Conservation (phyloP, 805 yeast genomes). For the Nakazawaea wyomingensis region DNA sequence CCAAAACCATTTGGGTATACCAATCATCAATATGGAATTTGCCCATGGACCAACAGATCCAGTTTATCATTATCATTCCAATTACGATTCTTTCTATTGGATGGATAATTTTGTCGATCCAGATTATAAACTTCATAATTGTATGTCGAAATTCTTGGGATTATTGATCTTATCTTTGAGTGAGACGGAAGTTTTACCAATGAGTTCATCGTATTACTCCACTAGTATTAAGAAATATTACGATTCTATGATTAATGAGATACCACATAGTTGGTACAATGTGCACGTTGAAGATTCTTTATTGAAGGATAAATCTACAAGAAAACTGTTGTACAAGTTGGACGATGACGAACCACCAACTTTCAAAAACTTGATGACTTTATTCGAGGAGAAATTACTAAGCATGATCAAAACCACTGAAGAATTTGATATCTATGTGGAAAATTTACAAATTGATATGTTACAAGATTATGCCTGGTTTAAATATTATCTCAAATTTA, state of each 20-base stretch:
- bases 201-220: constrained; percentile 45
- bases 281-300: constrained; percentile 11
- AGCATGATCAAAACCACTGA: constrained; percentile 25
- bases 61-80: constrained; percentile 52
- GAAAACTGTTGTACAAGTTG: constrained; percentile 13
- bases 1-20: constrained; percentile 64
- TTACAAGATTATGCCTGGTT: constrained; percentile 78
- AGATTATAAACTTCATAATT: constrained; percentile 46
- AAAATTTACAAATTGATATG: constrained; percentile 43
- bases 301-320: constrained; percentile 4
- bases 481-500: constrained; percentile 51
- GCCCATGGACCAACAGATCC: constrained; percentile 36
- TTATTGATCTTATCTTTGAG: constrained; percentile 46
- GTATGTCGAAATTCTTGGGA: constrained; percentile 56
- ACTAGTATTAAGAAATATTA: constrained; percentile 33
- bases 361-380: constrained; percentile 9
- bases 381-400: constrained; percentile 9
- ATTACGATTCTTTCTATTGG: constrained; percentile 56
- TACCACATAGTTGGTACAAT: constrained; percentile 28
- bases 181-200: constrained; percentile 52
- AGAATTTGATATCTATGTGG: constrained; percentile 43
- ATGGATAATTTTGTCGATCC: constrained; percentile 47
- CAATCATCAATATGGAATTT: constrained; percentile 50
- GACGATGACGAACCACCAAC: constrained; percentile 14
- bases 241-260: constrained; percentile 17